Evolutionary conservation across 257 asterid species (phyloP), one percentile per base, ranked within the genome.

Genomic region (Mentha longifolia): DNA sequence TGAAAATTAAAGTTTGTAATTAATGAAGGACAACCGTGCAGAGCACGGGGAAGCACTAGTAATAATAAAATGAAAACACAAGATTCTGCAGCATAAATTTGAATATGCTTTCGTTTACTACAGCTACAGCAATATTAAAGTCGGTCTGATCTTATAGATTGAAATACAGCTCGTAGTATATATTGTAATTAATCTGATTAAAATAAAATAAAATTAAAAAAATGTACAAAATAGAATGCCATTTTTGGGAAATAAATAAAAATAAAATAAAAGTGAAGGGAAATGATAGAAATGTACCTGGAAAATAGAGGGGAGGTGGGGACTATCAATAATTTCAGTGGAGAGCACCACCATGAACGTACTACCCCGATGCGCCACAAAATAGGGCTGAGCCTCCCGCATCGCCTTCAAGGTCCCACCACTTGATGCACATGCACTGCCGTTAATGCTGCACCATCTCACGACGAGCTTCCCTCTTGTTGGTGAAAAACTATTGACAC

Each of bases 351-450:
- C 77, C 47, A 87, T 90, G 39, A 89, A 71, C 33, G 87, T 85
- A 58, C 90, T 71, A 7, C 82, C 85, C 22, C 90, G 49, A 43
- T 83, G 94, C 16, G 84, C 90, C 63, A 37, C 58, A 17, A 84
- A 55, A 59, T 85, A 84, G 1, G 94, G 86, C 78, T 81, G 87
- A 47, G 84, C 86, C 82, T 82, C 87, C 82, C 89, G 83, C 89
- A 80, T 78, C 75, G 75, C 85, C 82, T 79, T 84, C 77, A 76
- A 75, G 16, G 64, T 65, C 63, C 63, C 19, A 63, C 73, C 72
- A 41, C 49, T 59, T 9, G n/a, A 25, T 31, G 65, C 83, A n/a
- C n/a, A 11, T 4, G 20, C 54, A n/a, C 41, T 52, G 6, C 60
- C 72, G 5, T 31, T 19, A 45, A 45, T 43, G 70, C 80, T 43